These are phyloP conservation scores for Hirschioporus abietinus DNA, from an alignment of 768 basidiomycete species.

Conservation along the genomic window DNA sequence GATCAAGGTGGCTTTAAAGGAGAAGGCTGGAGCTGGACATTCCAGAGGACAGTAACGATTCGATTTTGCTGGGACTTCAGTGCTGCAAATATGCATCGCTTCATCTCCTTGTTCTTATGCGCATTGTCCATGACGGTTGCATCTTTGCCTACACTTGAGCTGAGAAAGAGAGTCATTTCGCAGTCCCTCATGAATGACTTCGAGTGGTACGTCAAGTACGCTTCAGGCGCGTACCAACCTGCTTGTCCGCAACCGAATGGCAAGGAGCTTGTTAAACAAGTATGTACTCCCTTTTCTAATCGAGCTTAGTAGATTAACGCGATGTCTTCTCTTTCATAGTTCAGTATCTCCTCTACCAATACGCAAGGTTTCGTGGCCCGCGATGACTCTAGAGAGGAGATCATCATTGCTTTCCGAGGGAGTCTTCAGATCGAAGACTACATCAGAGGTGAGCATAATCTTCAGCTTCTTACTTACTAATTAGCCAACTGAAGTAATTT, in stretches of 20 bases:
- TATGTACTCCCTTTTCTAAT: slow-evolving; percentile 18
- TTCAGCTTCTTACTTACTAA: slow-evolving; percentile 20
- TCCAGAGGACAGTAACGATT: no score
- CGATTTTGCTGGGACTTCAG: not conserved
- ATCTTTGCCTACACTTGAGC: not conserved
- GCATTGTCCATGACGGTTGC: not conserved
- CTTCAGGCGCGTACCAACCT: slow-evolving; percentile 43
- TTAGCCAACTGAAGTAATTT: slow-evolving; percentile 11
- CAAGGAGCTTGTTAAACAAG: slow-evolving; percentile 35
- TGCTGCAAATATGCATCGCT: not conserved
- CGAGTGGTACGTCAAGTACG: slow-evolving; percentile 42
- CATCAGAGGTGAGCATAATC: slow-evolving; percentile 23
- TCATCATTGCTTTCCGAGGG: slow-evolving; percentile 39
- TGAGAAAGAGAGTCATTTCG: slow-evolving; percentile 20
- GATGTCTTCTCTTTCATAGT: not conserved
- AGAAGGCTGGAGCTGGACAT: no score
- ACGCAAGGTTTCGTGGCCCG: slow-evolving; percentile 41
- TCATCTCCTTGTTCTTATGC: not conserved
- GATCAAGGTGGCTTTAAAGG: no score
- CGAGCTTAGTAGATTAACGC: not conserved
- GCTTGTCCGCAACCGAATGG: slow-evolving; percentile 44
- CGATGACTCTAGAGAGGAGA: slow-evolving; percentile 36
- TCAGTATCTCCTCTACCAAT: slow-evolving; percentile 31
- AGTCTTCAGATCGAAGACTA: slow-evolving; percentile 24
- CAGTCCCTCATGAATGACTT: slow-evolving; percentile 36